Evolutionary conservation across 2,329 filamentous ascomycete species (phyloP).

Genomic region (Chaetothyriales sp.): DNA sequence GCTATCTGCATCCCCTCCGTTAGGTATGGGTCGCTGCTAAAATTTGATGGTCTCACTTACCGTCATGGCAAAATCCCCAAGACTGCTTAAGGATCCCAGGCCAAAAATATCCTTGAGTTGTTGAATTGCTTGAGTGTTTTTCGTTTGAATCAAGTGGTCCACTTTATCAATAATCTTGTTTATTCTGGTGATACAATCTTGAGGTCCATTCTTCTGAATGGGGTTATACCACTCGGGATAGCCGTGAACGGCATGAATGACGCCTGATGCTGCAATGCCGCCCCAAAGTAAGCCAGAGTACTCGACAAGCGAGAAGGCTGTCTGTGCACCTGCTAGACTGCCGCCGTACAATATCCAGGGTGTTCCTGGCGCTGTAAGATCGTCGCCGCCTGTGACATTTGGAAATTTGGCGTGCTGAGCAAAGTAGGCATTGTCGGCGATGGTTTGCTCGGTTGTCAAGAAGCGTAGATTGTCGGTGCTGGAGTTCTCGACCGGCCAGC

Average conservation of each 20-base stretch:
- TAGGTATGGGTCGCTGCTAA: background rate
- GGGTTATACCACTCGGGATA: slow-evolving; percentile 40
- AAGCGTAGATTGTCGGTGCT: slow-evolving; percentile 29
- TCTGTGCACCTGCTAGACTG: slow-evolving; percentile 32
- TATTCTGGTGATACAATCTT: slow-evolving; percentile 37
- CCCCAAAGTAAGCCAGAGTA: slow-evolving; percentile 28
- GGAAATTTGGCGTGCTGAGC: slow-evolving; percentile 24
- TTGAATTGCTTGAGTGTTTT: slow-evolving; percentile 30
- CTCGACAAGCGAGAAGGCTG: slow-evolving; percentile 30
- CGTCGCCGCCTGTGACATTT: slow-evolving; percentile 16
- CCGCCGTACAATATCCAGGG: slow-evolving; percentile 37
- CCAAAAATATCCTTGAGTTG: slow-evolving; percentile 37
- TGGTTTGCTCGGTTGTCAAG: slow-evolving; percentile 30
- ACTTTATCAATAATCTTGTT: slow-evolving; percentile 38
- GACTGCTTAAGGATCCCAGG: slow-evolving; percentile 31
- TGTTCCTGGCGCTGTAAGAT: slow-evolving; percentile 28
- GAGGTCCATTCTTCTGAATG: slow-evolving; percentile 36
- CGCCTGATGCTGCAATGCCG: slow-evolving; percentile 37
- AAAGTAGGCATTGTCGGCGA: slow-evolving; percentile 34
- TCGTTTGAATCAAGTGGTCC: slow-evolving; percentile 32
- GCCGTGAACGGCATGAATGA: slow-evolving; percentile 28
- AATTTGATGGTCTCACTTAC: slow-evolving; percentile 2
- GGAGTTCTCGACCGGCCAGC: slow-evolving; percentile 25
- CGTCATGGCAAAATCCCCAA: slow-evolving; percentile 19
- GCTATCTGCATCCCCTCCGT: slow-evolving; percentile 23